Base-by-base conservation (phyloP, 345 rosid genomes). In the Hypericum perforatum region DNA sequence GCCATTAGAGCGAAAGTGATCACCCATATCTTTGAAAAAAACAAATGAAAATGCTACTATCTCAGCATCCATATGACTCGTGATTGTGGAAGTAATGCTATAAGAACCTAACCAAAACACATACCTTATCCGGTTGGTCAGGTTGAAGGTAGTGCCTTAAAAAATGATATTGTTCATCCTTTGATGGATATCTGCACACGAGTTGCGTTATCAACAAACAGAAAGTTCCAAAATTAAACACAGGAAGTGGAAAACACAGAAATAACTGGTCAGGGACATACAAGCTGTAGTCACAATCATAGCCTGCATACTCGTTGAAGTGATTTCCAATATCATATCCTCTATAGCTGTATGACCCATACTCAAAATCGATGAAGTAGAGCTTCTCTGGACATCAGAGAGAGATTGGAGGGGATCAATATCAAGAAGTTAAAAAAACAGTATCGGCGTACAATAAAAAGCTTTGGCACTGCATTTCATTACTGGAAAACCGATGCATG, bases 261-360 rank as follows among this genome's bases (percentile, higher is more conserved):
- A 44, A 10, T 59, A 55, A 11, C 13, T 63, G 59, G 50, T 5
- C 52, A 38, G 52, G 64, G 54, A 59, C 86, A 40, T 85, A 92
- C 96, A 77, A 61, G 70, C 70, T 76, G 74, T 85, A 92, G 70
- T 92, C 94, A 60, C 98, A 92, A 60, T 92, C 95, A 64, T 88
- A 85, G 76, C 94, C 96, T 40, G 85, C 96, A 63, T 82, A 92
- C 78, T 88, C 98, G 48, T 71, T 82, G 85, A 92, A 88, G 80
- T 88, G 95, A 69, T 88, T 88, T 56, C 96, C 98, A 10, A 92
- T 83, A 72, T 92, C 98, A 49, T 12, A 92, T 61, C 96, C 96
- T 80, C 96, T 79, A 69, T 81, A 85, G 67, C 70, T 88, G 82
- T 92, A 88, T 41, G 98, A 88, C 9, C 95, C 94, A 22, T 92